These are phyloP conservation scores for Rhododendron molle DNA, from an alignment of 148 eudicot species.

Conservation along the genomic window DNA sequence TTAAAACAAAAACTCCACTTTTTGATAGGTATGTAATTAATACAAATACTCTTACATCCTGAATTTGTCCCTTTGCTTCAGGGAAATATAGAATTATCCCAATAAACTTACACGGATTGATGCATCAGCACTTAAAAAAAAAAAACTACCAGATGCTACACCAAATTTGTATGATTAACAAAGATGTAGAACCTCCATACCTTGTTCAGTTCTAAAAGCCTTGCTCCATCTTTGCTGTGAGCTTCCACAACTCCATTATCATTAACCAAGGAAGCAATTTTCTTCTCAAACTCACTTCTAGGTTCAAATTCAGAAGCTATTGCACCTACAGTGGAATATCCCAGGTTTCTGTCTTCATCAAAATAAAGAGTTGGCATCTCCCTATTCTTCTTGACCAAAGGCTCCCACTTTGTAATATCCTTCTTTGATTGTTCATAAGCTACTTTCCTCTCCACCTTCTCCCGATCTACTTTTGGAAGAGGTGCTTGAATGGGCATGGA, in stretches of 20 bases:
- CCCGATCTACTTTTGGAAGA: conserved; percentile 62
- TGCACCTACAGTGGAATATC: conserved; percentile 80
- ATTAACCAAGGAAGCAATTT: conserved; percentile 62
- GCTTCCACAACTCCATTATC: conserved; percentile 69
- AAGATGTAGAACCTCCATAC: conserved; percentile 30
- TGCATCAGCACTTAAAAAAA: neutral
- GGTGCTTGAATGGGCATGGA: conserved; percentile 55
- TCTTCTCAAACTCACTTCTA: conserved; percentile 75
- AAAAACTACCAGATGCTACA: neutral
- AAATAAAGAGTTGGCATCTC: conserved; percentile 77
- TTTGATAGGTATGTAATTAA: neutral
- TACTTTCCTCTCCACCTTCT: conserved; percentile 60
- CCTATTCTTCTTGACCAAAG: conserved; percentile 67
- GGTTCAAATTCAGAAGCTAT: conserved; percentile 95
- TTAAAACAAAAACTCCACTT: neutral
- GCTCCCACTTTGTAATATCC: conserved; percentile 71
- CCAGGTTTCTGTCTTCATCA: conserved; percentile 48
- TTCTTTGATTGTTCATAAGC: conserved; percentile 58
- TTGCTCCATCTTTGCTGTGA: conserved; percentile 77
- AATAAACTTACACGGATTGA: neutral
- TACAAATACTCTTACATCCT: neutral
- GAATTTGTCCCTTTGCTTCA: neutral
- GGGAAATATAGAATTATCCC: neutral
- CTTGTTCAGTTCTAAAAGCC: conserved; percentile 88
- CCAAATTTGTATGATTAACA: neutral